Base-by-base conservation (phyloP, 176 grass and related monocot species). In the Aegilops tauschii region DNA sequence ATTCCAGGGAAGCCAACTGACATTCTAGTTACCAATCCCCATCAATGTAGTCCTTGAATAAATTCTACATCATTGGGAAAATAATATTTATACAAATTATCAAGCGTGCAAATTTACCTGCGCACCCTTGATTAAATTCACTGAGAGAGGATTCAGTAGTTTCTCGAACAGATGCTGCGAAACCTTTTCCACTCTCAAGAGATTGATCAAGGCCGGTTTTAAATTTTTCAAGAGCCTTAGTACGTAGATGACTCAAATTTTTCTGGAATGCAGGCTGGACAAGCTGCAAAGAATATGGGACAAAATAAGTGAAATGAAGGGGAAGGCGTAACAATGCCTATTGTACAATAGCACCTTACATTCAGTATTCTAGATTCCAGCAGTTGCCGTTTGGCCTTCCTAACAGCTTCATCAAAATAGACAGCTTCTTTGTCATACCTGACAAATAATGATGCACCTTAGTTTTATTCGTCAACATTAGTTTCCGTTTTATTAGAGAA, bases 381-480 rank as follows among this genome's bases (percentile, higher is more conserved):
- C 75, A 90, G 90, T 29, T 96, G 85, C 84, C 94, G 83, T 86
- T 98, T 98, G 79, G 83, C 82, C 82, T 86, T 94, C 73, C 94
- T 96, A 68, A 98, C 97, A 20, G 90, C 90, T 88, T 96, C 97
- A 83, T 98, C 94, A 88, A 98, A 98, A 88, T 96, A 98, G 30
- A 93, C 18, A 42, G 97, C 94, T 93, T 98, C 97, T 77, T 83
- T 91, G 61, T 98, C 97, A 78, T 96, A 98, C 87, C 97, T 98
- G 70, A 16, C 69, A 90, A 49, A 59, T 69, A 77, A 83, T 37
- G 63, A 78, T 61, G 65, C 62, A 78, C 44, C 20, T 82, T 44
- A 82, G 31, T 87, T 91, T 27, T 61, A 63, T 54, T 77, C 36
- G 44, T 77, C 39, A 77, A 34, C 30, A 9, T 2, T 78, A 77